Evolutionary conservation across 177 flowering plant species (phyloP), one percentile per base, ranked within the genome.

Genomic region (Tripterygium wilfordii): DNA sequence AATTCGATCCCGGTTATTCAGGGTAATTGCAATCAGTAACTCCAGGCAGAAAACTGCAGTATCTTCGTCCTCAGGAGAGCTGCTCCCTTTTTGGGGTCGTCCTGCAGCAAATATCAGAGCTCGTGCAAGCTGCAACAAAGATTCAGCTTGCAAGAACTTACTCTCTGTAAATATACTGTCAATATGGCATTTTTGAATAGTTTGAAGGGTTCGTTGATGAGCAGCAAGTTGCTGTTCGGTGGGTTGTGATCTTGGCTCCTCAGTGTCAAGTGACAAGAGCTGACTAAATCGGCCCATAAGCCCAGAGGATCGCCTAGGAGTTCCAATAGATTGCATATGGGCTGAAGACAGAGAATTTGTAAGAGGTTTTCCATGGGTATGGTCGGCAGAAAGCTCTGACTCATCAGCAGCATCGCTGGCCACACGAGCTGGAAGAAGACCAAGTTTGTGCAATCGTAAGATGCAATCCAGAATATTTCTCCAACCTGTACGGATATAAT

Each of bases 91-190:
- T 12, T 61, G 72, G 20, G 72, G 73, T 20, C 76, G 72, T 10
- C 72, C 85, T 10, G 87, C 79, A 47, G 83, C 85, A 69, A 58
- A 61, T 17, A 81, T 71, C 27, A 90, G 78, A 15, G 96, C 94
- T 42, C 61, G 68, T 10, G 76, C 86, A 42, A 90, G 91, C 58
- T 82, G 79, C 48, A 66, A 48, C 10, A 90, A 57, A 10, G 97
- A 90, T 42, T 90, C 95, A 20, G 96, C 79, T 50, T 82, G 94
- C 45, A 90, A 65, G 54, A 87, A 87, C 64, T 82, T 85, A 49
- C 95, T 82, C 71, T 90, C 97, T 0, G 83, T 71, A 57, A 90
- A 87, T n/a, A 90, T 80, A 69, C 75, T 76, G 46, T 85, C 87
- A 52, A 87, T 75, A 55, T 79, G 96, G 53, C 95, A 90, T 48